These are phyloP conservation scores for Bryum argenteum DNA, from an alignment of 225 moss, liverwort and hornwort genomes.

Conservation along the genomic window DNA sequence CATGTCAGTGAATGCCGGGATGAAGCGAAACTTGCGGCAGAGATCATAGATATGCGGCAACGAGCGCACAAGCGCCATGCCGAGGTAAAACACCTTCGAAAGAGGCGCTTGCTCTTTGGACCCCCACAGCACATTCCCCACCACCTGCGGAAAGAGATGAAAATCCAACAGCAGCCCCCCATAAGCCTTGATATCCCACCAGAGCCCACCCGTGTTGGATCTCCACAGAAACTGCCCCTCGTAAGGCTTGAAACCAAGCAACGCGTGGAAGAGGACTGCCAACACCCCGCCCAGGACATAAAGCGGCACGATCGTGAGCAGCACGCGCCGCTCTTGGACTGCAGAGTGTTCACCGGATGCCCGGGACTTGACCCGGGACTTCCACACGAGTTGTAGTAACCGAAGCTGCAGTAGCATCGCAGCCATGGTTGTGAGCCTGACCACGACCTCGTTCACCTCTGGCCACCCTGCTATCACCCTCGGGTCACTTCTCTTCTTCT, in stretches of 20 bases:
- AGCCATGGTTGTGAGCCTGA: conserved; percentile 62
- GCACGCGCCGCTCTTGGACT: conserved; percentile 52
- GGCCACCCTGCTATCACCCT: conserved; percentile 53
- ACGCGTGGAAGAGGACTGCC: conserved; percentile 40
- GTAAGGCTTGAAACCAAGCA: conserved; percentile 46
- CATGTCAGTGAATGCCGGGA: conserved; percentile 40
- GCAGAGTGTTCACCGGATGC: conserved; percentile 22
- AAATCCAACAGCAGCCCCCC: conserved; percentile 60
- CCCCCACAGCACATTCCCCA: conserved; percentile 65
- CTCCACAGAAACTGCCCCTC: conserved; percentile 55
- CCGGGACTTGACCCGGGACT: conserved; percentile 38
- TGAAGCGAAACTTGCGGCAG: conserved; percentile 48
- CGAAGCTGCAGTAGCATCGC: conserved; percentile 64
- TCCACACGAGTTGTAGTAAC: conserved; percentile 58
- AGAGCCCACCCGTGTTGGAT: conserved; percentile 45
- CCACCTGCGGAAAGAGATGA: conserved; percentile 64
- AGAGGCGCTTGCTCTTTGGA: conserved; percentile 56
- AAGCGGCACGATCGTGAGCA: conserved; percentile 48
- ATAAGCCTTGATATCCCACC: conserved; percentile 60
- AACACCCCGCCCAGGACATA: conserved; percentile 48
- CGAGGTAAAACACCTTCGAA: conserved; percentile 58
- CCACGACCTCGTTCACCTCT: conserved; percentile 62
- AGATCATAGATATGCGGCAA: conserved; percentile 62
- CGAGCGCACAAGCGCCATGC: conserved; percentile 61
- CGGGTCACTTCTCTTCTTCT: conserved; percentile 41